Evolutionary conservation across 2,329 filamentous ascomycete genomes (phyloP).

Genomic region (Pseudogymnoascus sp.): DNA sequence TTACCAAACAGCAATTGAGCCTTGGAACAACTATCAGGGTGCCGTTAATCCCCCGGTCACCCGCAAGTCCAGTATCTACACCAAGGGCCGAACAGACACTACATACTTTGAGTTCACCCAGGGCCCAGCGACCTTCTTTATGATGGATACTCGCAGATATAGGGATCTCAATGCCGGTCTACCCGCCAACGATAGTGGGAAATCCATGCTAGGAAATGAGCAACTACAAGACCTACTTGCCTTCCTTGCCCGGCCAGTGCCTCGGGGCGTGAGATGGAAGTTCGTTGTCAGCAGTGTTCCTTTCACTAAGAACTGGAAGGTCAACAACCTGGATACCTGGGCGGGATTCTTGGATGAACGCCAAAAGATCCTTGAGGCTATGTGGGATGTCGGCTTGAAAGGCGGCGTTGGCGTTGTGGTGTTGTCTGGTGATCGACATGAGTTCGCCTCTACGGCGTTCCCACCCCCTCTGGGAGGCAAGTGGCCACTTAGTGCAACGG

Average conservation of each 20-base stretch:
- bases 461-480: constrained; percentile 50
- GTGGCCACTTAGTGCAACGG: constrained; percentile 55
- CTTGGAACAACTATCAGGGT: constrained; percentile 80
- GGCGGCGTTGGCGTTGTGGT: constrained; percentile 71
- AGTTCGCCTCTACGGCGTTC: constrained; percentile 84
- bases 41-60: constrained; percentile 71
- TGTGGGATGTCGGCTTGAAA: constrained; percentile 73
- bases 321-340: constrained; percentile 87
- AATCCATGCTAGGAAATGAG: constrained; percentile 77
- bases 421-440: constrained; percentile 87
- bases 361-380: constrained; percentile 69
- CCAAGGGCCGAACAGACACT: constrained; percentile 39
- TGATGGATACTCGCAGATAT: constrained; percentile 85
- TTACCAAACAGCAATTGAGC: constrained; percentile 30
- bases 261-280: constrained; percentile 81
- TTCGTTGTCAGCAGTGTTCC: constrained; percentile 84
- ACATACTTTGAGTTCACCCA: constrained; percentile 88
- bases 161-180: constrained; percentile 57
- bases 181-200: constrained; percentile 52
- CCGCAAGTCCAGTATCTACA: constrained; percentile 37
- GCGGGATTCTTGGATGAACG: constrained; percentile 82
- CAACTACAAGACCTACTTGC: constrained; percentile 73
- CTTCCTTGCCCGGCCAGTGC: constrained; percentile 66
- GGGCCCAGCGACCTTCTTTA: constrained; percentile 87
- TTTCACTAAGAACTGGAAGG: constrained; percentile 95